Conservation (phyloP, 2,329 filamentous ascomycete genomes). For the Lasiodiplodia sp. region DNA sequence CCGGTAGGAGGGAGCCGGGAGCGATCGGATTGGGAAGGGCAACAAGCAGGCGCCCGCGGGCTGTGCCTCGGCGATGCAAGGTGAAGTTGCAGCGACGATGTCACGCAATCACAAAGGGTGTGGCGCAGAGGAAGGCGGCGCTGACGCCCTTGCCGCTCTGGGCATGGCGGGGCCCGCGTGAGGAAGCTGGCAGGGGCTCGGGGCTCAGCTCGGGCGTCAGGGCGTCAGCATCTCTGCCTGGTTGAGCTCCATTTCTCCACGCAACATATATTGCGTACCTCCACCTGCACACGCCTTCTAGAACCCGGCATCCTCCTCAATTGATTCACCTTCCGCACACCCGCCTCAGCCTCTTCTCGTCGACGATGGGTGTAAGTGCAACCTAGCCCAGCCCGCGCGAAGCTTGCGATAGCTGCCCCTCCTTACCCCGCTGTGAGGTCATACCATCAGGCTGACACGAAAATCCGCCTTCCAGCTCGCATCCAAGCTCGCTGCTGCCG, state of each 20-base stretch:
- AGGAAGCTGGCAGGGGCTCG: slow-evolving; percentile 1
- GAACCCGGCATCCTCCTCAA: slow-evolving; percentile 11
- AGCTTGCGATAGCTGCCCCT: slow-evolving; percentile 27
- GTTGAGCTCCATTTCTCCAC: slow-evolving; percentile 9
- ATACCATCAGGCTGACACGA: slow-evolving; percentile 38
- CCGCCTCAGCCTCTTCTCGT: not conserved
- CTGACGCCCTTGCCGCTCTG: slow-evolving; percentile 8
- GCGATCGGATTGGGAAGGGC: not conserved
- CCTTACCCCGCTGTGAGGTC: slow-evolving; percentile 32
- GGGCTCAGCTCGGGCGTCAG: slow-evolving; percentile 20
- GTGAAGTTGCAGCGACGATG: not conserved
- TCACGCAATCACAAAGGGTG: not conserved
- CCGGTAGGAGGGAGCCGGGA: slow-evolving; percentile 6
- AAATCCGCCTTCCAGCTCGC: slow-evolving; percentile 48
- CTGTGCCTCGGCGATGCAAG: not conserved
- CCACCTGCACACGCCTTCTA: slow-evolving; percentile 8
- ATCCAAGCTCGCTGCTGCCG: slow-evolving; percentile 56
- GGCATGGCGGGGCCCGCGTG: slow-evolving; percentile 9
- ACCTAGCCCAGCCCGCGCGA: slow-evolving; percentile 1
- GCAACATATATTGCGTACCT: slow-evolving; percentile 26
- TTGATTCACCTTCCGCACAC: not conserved
- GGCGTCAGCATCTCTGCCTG: slow-evolving; percentile 13
- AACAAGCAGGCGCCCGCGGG: not conserved
- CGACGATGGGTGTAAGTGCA: slow-evolving; percentile 28
- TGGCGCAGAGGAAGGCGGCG: slow-evolving; percentile 13